Base-by-base conservation (phyloP, 2,329 filamentous ascomycete genomes). In the Penicillium freii region DNA sequence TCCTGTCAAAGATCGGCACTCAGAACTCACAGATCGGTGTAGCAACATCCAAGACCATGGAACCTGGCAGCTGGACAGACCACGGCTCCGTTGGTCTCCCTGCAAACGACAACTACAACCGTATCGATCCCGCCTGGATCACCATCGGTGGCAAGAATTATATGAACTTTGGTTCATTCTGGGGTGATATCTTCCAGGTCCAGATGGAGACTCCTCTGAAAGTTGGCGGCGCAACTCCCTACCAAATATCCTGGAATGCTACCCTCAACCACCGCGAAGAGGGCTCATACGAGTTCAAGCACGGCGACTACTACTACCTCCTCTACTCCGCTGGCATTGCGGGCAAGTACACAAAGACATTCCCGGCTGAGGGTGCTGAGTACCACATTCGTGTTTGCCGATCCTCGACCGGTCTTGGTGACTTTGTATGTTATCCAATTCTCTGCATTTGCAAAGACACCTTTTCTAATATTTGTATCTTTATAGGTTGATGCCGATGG, bases 81-180 rank as follows among this genome's bases (percentile, higher is more conserved):
- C 71, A 73, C 33, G 74, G 74, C 40, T 57, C 48, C 10, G 61
- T 72, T 23, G 72, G 72, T 5, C 57, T 76, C 45, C 73, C 40
- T 78, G 81, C 46, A 62, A 71, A 29, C 51, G 67, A 5, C 66
- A 49, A 69, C 10, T 87, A 84, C 73, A 87, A 86, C 64, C 80
- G 82, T 51, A 86, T 91, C 65, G 88, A 87, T 66, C 73, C 79
- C 10, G 83, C 82, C 63, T 74, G 86, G 38, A 71, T 85, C 60
- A 66, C 72, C 29, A 76, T 75, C 11, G 73, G 71, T 52, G 67
- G 61, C 40, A 67, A 62, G 10, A 79, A 80, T 62, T 78, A 80
- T 57, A 73, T 87, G 62, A 84, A 79, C 59, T 90, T 88, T 59
- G 88, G 87, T 47, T 87, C 84, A n/a, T 90, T 88, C 80, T 91